These are phyloP conservation scores for Paraphaeosphaeria minitans DNA, from an alignment of 2,329 filamentous ascomycete species.

Conservation along the genomic window DNA sequence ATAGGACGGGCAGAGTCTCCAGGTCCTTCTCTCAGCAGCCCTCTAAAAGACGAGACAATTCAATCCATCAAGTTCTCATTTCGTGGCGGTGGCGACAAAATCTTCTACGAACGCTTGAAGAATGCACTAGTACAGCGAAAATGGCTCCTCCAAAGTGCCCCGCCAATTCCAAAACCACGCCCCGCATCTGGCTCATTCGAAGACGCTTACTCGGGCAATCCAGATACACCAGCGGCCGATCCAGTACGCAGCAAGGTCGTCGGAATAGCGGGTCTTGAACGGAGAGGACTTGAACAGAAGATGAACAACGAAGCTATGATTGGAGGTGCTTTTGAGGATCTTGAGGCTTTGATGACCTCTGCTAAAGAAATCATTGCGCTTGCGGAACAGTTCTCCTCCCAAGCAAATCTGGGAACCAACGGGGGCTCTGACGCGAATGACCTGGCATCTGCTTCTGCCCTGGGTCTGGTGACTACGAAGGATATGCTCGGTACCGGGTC, in stretches of 20 bases:
- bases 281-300: conserved; percentile 79
- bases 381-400: conserved; percentile 82
- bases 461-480: conserved; percentile 91
- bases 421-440: conserved; percentile 70
- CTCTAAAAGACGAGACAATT: conserved; percentile 63
- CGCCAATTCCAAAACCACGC: conserved; percentile 75
- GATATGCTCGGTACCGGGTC: conserved; percentile 83
- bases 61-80: conserved; percentile 93
- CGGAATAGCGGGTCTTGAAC: conserved; percentile 91
- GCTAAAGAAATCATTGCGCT: conserved; percentile 95
- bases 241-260: conserved; percentile 63
- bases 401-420: conserved; percentile 62
- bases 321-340: conserved; percentile 90
- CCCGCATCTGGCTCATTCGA: conserved; percentile 42
- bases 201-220: conserved; percentile 31
- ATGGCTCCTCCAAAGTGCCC: conserved; percentile 90
- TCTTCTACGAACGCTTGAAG: conserved; percentile 88
- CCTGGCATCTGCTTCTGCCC: conserved; percentile 77
- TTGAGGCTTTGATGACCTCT: conserved; percentile 95
- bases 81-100: conserved; percentile 83
- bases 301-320: conserved; percentile 95
- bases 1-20: conserved; percentile 72
- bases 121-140: conserved; percentile 88
- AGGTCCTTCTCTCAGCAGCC: conserved; percentile 65
- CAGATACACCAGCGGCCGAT: conserved; percentile 25